Percentiles rank a stretch among this genome's conserved stretches.
phyloP scores from a whole-genome alignment of 139 green algal genomes.

The Pycnococcus provasolii region DNA sequence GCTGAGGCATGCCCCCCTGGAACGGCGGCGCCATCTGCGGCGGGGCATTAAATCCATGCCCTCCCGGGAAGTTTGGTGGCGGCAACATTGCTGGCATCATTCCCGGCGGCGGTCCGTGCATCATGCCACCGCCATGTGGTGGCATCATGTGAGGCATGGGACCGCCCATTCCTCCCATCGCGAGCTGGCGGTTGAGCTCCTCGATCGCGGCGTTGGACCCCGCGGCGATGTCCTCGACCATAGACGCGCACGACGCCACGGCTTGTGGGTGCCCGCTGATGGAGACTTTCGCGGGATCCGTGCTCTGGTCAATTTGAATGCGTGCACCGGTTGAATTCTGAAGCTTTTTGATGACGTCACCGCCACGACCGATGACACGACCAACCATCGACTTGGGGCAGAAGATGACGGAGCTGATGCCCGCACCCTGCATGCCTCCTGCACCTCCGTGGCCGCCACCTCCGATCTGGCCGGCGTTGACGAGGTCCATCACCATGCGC shows the following conservation, averaged over 20 bases:
- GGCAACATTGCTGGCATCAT: too few species aligned
- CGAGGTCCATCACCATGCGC: constrained; percentile 19
- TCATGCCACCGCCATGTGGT: too few species aligned
- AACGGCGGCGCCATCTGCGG: too few species aligned
- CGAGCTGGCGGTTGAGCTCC: too few species aligned
- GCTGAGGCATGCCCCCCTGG: too few species aligned
- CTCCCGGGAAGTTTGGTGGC: too few species aligned
- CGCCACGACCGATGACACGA: constrained; percentile 83
- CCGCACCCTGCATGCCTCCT: neutral
- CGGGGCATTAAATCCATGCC: too few species aligned
- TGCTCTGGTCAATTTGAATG: constrained; percentile 80
- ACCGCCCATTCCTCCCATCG: too few species aligned
- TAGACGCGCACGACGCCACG: constrained; percentile 37
- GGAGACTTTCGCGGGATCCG: constrained; percentile 68
- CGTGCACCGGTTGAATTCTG: constrained; percentile 63
- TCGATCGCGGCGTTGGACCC: constrained; percentile 20
- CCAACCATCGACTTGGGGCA: constrained; percentile 81
- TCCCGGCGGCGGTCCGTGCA: too few species aligned
- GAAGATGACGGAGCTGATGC: constrained; percentile 38
- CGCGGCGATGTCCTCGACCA: constrained; percentile 48
- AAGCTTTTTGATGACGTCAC: constrained; percentile 87
- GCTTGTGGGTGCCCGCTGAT: constrained; percentile 53
- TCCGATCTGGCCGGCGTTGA: constrained; percentile 3
- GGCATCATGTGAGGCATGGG: too few species aligned
- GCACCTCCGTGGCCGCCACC: neutral